Evolutionary conservation across 129 eudicot genomes (phyloP).

Genomic region (Escallonia herrerae): DNA sequence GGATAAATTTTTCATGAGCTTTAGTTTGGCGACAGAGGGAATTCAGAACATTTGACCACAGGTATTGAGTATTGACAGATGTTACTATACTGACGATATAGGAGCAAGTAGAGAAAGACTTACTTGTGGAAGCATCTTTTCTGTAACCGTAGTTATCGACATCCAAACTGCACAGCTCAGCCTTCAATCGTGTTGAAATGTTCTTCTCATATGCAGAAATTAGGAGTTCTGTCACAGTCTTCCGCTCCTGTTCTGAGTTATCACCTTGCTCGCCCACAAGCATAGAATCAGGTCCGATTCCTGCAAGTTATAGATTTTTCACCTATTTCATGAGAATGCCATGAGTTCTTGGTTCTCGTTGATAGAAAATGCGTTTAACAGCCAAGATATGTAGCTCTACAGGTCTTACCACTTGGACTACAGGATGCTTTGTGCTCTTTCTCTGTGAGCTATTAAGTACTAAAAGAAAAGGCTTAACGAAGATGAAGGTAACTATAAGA

Average conservation of each 20-base stretch:
- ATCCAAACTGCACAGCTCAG: conserved; percentile 66
- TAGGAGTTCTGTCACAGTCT: conserved; percentile 56
- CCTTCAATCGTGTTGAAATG: conserved; percentile 64
- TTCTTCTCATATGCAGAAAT: conserved; percentile 71
- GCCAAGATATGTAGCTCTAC: neutral
- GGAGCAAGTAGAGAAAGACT: conserved; percentile 17
- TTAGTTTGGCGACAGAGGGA: neutral
- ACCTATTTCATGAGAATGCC: too few relatives aligned
- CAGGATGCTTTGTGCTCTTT: neutral
- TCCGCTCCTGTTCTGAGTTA: conserved; percentile 54
- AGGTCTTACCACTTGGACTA: neutral
- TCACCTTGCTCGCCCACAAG: conserved; percentile 62
- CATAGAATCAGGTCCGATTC: conserved; percentile 72
- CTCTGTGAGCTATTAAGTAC: neutral
- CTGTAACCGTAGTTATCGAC: conserved; percentile 31
- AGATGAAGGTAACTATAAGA: conserved; percentile 19
- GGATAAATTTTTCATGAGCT: neutral
- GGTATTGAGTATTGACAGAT: neutral
- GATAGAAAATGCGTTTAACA: neutral
- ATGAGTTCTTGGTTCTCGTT: neutral
- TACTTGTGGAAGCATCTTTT: conserved; percentile 62
- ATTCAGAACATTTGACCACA: neutral
- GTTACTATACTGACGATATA: neutral
- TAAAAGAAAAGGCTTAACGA: conserved; percentile 14
- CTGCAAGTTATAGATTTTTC: conserved; percentile 27